A percentile compares a stretch with the other conserved stretches of the same genome.
phyloP scores from a whole-genome alignment of 129 eudicot species.

The sunflower (Helianthus annuus) region DNA sequence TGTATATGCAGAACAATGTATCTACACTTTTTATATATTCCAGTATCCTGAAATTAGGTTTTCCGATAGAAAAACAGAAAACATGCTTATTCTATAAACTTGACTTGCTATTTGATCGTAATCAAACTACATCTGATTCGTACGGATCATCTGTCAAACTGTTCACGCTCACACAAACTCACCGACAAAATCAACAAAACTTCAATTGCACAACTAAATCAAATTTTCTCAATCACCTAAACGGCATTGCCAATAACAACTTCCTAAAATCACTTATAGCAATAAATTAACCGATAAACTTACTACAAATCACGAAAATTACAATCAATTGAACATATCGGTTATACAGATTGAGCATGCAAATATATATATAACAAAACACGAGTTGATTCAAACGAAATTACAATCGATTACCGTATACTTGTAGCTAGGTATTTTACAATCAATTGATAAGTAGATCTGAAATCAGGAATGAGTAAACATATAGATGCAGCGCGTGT shows the following conservation, averaged over 20 bases:
- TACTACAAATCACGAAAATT: neutral
- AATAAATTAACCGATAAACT: conserved; percentile 1
- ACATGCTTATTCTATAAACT: neutral
- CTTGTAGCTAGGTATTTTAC: conserved; percentile 6
- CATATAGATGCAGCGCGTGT: neutral
- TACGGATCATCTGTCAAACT: neutral
- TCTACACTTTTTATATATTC: too few relatives aligned
- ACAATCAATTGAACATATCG: neutral
- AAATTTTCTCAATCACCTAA: neutral
- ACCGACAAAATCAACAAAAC: conserved; percentile 4
- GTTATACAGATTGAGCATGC: neutral
- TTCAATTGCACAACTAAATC: conserved; percentile 5
- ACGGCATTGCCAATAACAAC: conserved; percentile 22
- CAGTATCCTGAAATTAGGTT: too few relatives aligned
- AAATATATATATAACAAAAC: neutral
- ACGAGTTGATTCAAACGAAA: neutral
- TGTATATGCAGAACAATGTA: too few relatives aligned
- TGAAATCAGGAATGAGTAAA: conserved; percentile 17
- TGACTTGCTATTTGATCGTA: conserved; percentile 6
- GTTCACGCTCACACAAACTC: conserved; percentile 11
- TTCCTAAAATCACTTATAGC: conserved; percentile 1
- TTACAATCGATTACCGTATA: conserved; percentile 6
- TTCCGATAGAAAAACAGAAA: too few relatives aligned
- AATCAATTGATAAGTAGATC: conserved; percentile 27
- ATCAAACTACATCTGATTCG: neutral